Evolutionary conservation across 2,329 filamentous ascomycete genomes (phyloP), one percentile per base, ranked within the genome.

Genomic region (Ceratocystis lukuohia): DNA sequence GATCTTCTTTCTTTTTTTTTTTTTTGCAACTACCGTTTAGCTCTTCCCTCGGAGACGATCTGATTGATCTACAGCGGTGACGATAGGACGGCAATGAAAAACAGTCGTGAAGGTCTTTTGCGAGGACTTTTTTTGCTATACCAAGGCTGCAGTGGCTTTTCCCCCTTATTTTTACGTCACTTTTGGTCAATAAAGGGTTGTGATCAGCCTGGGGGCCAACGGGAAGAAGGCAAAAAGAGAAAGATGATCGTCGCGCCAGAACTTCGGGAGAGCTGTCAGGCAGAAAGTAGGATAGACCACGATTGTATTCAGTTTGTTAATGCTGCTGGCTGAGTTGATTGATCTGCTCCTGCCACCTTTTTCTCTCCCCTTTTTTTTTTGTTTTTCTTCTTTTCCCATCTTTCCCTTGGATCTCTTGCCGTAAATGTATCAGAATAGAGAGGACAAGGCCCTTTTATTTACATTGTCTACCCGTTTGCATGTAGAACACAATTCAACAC

Each of bases 201-300:
- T 44, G 30, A 62, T 44, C 33, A 62, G 37, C 37, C 12, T 41
- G 37, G 37, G 37, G 37, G 37, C 37, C 37, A 5, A 10, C 33
- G 2, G n/a, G 25, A 46, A 59, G 15, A 37, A 37, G 28, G 56
- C 28, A 59, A 8, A 37, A 53, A 48, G 46, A 22, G 17, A 30
- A n/a, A 20, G 56, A 59, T 59, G 25, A 30, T 59, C 28, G 25
- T 41, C 37, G 37, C 10, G 37, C 37, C 56, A 59, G 56, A 59
- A n/a, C 56, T 59, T 37, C 20, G 37, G 37, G 56, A 59, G 28
- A 59, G 56, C 25, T 59, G 28, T 59, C 56, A 59, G 56, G 17
- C 56, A 57, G n/a, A 10, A 57, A 10, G 28, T 8, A 30, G 15
- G 56, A 37, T 59, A 28, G 10, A 17, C 20, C n/a, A 22, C 20